Conservation (phyloP, 176 grass and related monocot genomes). For the Melocanna baccifera region DNA sequence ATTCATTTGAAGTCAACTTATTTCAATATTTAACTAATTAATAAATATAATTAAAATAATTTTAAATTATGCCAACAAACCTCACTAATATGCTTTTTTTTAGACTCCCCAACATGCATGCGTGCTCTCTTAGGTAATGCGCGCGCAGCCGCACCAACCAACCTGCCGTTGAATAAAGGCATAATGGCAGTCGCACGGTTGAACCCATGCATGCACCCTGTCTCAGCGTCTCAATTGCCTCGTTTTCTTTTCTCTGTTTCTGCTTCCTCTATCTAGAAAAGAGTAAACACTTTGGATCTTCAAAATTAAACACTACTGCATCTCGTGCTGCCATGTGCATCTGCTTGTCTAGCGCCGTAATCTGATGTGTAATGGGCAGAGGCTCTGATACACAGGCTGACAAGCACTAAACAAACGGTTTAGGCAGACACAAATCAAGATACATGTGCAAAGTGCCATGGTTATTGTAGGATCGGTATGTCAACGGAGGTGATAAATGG, state of each 20-base stretch:
- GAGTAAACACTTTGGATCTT: not conserved
- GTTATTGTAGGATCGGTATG: too few species aligned
- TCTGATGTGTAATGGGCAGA: not conserved
- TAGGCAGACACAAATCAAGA: not conserved
- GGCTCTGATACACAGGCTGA: not conserved
- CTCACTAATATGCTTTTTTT: too few species aligned
- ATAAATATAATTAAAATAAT: too few species aligned
- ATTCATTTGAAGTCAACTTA: too few species aligned
- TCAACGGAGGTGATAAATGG: rapidly evolving
- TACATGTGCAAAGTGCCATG: not conserved
- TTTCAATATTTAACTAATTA: too few species aligned
- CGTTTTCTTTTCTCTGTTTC: too few species aligned
- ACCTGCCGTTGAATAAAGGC: not conserved
- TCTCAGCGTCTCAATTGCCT: not conserved
- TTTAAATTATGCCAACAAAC: too few species aligned
- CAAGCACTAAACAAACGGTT: not conserved
- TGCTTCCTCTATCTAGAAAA: not conserved
- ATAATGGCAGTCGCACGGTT: not conserved
- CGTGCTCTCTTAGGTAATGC: not conserved
- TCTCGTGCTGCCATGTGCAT: not conserved
- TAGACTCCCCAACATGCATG: too few species aligned
- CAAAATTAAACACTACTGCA: not conserved
- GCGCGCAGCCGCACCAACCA: not conserved
- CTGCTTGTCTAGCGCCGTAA: not conserved
- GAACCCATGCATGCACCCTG: not conserved